Evolutionary conservation across 768 basidiomycete species (phyloP).

Genomic region (Inosperma sp.): DNA sequence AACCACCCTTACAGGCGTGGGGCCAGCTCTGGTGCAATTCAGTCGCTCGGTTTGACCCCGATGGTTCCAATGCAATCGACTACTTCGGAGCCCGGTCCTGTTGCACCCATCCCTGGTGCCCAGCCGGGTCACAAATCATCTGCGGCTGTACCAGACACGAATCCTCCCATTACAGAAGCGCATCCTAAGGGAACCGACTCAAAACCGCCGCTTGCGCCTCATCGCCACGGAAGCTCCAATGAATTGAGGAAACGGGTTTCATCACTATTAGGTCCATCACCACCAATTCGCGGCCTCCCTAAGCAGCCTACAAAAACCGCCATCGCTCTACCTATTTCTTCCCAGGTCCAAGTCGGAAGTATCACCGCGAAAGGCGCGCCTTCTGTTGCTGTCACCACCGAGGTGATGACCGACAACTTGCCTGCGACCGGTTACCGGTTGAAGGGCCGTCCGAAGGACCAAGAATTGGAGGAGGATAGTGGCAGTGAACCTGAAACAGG

Average conservation of each 20-base stretch:
- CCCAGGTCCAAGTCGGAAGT: slow-evolving; percentile 31
- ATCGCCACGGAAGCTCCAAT: slow-evolving; percentile 7
- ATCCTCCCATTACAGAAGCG: too few species aligned
- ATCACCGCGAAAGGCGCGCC: slow-evolving; percentile 12
- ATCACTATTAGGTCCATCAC: slow-evolving; percentile 13
- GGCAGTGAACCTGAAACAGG: slow-evolving; percentile 41
- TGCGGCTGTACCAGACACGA: too few species aligned
- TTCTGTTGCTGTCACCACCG: slow-evolving; percentile 6
- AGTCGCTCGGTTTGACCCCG: slow-evolving; percentile 16
- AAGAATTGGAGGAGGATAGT: slow-evolving; percentile 66
- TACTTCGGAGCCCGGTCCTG: slow-evolving; percentile 15
- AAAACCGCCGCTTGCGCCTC: background rate
- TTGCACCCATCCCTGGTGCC: background rate
- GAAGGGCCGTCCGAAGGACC: slow-evolving; percentile 58
- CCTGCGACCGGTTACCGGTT: slow-evolving; percentile 42
- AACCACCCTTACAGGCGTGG: slow-evolving; percentile 56
- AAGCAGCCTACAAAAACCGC: slow-evolving; percentile 47
- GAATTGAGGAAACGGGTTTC: slow-evolving; percentile 1
- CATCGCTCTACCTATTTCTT: slow-evolving; percentile 55
- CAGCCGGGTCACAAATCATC: too few species aligned
- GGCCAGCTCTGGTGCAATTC: slow-evolving; percentile 46
- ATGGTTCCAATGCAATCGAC: slow-evolving; percentile 19
- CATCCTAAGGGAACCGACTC: background rate
- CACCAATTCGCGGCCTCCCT: slow-evolving; percentile 17
- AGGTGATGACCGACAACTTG: background rate